Base-by-base conservation (phyloP, 192 early-diverging fungal genomes). In the Backusella australiensis region DNA sequence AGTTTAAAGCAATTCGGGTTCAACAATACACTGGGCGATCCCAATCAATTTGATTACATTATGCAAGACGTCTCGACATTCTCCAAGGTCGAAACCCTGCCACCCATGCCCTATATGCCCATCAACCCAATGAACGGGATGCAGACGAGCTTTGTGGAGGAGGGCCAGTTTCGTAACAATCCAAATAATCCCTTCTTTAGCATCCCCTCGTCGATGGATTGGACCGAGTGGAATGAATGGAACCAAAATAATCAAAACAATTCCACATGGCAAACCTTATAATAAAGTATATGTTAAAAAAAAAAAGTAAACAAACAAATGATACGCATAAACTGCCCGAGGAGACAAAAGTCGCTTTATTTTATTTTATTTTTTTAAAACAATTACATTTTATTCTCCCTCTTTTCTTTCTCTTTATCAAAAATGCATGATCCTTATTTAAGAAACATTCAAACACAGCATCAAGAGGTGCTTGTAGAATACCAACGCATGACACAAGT, bases 1-100 rank as follows among this genome's bases (percentile, higher is more conserved):
- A 75, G 72, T 36, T 36, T 81, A 29, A 81, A 78, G 32, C 80
- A 81, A 42, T 81, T 81, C 66, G 80, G 80, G 32, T 78, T 81
- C 42, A 75, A 42, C 29, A 74, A 71, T 26, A 36, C 70, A 23
- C 39, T 73, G 11, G 74, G 44, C 4, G 70, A 81, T 42, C 70
- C 59, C 2, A 75, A 42, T 35, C 69, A 69, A 35, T 38, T 63
- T 9, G 69, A 77, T 44, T 59, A 63, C 7, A 32, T 34, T 17
- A 71, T 69, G 35, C 75, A 71, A 32, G 69, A 71, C 29, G 23
- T 77, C 9, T 71, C 75, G 5, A 17, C 38, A 23, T 71, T 75
- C 14, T 76, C 69, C 42, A 65, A 29, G 32, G 66, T 72, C 23
- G 63, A 41, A 3, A 34, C 29, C 23, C 34, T 67, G 52, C 74